These are phyloP conservation scores for Fusarium drepaniforme DNA, from an alignment of 2,329 filamentous ascomycete species.

Conservation along the genomic window DNA sequence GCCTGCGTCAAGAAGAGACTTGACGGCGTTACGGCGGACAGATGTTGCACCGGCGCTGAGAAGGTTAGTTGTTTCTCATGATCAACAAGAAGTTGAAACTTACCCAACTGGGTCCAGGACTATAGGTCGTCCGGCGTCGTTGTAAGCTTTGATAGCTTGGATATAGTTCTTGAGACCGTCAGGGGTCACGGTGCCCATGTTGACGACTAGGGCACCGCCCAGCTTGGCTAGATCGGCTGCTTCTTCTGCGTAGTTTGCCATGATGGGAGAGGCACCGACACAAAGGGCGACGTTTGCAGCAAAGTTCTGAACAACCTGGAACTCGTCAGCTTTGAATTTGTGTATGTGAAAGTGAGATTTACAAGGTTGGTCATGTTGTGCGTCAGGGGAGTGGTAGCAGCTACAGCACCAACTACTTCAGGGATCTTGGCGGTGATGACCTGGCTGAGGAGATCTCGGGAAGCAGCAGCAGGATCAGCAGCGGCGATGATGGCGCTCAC, in stretches of 20 bases:
- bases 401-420: slow-evolving; percentile 70
- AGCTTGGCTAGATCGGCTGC: slow-evolving; percentile 83
- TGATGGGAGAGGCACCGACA: slow-evolving; percentile 90
- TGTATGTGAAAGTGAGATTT: slow-evolving; percentile 5
- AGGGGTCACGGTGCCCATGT: slow-evolving; percentile 92
- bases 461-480: slow-evolving; percentile 72
- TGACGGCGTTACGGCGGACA: slow-evolving; percentile 78
- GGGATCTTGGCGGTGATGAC: slow-evolving; percentile 63
- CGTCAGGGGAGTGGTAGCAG: slow-evolving; percentile 75
- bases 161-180: slow-evolving; percentile 79
- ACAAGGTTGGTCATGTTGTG: slow-evolving; percentile 98
- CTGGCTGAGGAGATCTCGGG: slow-evolving; percentile 64
- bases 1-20: slow-evolving; percentile 76
- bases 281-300: slow-evolving; percentile 90
- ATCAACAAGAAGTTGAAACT: slow-evolving; percentile 39
- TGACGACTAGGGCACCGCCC: slow-evolving; percentile 85
- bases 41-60: slow-evolving; percentile 81
- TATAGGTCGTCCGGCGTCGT: slow-evolving; percentile 78
- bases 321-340: not conserved
- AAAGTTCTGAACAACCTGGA: slow-evolving; percentile 86
- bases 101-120: slow-evolving; percentile 91
- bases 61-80: not conserved
- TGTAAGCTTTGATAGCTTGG: slow-evolving; percentile 84
- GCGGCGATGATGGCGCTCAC: slow-evolving; percentile 90
- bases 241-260: slow-evolving; percentile 90